Evolutionary conservation across 2,329 filamentous ascomycete genomes (phyloP), one percentile per base, ranked within the genome.

Genomic region (Anisogramma anomala): DNA sequence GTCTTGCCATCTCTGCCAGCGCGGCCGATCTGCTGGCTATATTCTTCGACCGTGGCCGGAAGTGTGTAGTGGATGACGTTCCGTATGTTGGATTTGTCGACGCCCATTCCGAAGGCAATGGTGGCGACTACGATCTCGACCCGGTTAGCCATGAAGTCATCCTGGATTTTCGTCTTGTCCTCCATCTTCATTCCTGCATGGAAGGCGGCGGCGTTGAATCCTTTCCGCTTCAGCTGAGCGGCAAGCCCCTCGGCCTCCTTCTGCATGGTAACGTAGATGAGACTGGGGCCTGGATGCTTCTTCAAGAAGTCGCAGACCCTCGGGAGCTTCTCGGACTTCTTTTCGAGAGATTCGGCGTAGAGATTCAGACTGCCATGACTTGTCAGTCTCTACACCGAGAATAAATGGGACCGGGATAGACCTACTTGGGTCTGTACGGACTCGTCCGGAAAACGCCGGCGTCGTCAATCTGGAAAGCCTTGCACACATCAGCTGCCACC

Each of bases 251-350:
- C 69, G 0, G 72, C 63, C 48, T 73, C 66, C 52, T 65, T 68
- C 43, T 78, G 75, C 0, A 70, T 53, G 0, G 74, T 77, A 1
- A 78, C 72, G 41, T 80, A 81, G 10, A 81, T 63, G 17, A 80
- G 70, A 0, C 72, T 72, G 2, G 75, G 62, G 0, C 76, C 77
- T 1, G 63, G 59, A 41, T 78, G 62, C 0, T 61, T 48, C 23
- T 56, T 57, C 7, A 80, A 56, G 45, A 77, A 78, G 0, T 55
- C 45, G 25, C 65, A 61, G 9, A 74, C 52, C 32, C 60, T 58
- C 2, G 64, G 58, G 31, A 64, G 63, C 36, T 71, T 69, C 2
- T 70, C 66, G 6, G 64, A 49, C 28, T 65, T 66, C 0, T 49
- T 60, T 4, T 50, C 38, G 4, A 65, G 61, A 0, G 65, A 58